These are phyloP conservation scores for Brettanomyces custersianus DNA, from an alignment of 805 yeast genomes.

Conservation along the genomic window DNA sequence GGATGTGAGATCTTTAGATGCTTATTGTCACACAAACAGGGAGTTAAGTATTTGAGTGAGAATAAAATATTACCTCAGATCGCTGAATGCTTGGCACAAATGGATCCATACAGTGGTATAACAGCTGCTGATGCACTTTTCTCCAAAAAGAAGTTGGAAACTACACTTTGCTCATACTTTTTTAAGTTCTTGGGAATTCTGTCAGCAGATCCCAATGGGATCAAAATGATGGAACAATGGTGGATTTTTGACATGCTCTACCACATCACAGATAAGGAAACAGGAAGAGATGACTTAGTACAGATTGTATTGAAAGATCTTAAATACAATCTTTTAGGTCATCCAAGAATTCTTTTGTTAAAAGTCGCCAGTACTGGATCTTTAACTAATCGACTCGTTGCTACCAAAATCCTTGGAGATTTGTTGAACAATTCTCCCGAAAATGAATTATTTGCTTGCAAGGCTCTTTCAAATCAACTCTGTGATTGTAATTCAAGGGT, in stretches of 20 bases:
- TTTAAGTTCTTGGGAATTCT: conserved; percentile 70
- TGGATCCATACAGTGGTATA: conserved; percentile 74
- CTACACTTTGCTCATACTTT: conserved; percentile 68
- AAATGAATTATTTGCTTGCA: conserved; percentile 39
- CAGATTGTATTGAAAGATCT: conserved; percentile 50
- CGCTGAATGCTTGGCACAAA: conserved; percentile 80
- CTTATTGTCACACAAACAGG: conserved; percentile 53
- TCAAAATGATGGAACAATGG: conserved; percentile 68
- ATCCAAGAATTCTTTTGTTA: conserved; percentile 54
- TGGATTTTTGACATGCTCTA: conserved; percentile 74
- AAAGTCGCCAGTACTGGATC: conserved; percentile 56
- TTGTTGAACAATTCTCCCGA: conserved; percentile 25
- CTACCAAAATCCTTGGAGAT: conserved; percentile 44
- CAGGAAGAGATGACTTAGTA: conserved; percentile 48
- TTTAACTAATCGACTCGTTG: conserved; percentile 40
- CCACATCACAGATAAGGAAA: conserved; percentile 50
- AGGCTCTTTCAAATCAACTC: conserved; percentile 52
- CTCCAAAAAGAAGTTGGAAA: conserved; percentile 46
- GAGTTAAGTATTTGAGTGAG: conserved; percentile 54
- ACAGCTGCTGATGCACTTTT: conserved; percentile 67
- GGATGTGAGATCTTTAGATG: conserved; percentile 71
- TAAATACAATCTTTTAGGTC: conserved; percentile 47
- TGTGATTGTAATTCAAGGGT: conserved; percentile 58
- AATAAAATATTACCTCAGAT: conserved; percentile 81
- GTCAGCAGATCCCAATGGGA: conserved; percentile 51